phyloP scores from a whole-genome alignment of 441 rosid genomes.

The Cnidoscolus chayamansa region DNA sequence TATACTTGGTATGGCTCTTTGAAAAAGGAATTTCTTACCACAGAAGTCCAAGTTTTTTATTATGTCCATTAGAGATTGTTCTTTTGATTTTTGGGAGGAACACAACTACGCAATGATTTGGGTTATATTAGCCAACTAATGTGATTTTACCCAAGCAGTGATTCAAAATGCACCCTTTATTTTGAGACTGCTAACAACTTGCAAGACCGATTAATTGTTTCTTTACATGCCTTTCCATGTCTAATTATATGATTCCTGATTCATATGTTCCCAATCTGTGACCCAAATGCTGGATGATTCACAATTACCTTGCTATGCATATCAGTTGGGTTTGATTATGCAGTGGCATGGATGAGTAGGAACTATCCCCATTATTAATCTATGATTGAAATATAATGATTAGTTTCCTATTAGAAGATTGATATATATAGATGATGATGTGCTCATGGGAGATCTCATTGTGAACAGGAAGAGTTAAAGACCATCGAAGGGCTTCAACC shows the following conservation, averaged over 20 bases:
- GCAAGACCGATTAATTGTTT: not conserved
- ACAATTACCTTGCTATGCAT: not conserved
- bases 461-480: slow-evolving; percentile 49
- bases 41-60: not conserved
- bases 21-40: not conserved
- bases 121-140: not conserved
- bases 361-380: no score
- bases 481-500: slow-evolving; percentile 37
- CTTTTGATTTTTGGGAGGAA: not conserved
- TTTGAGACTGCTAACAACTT: not conserved
- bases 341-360: not conserved
- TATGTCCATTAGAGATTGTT: not conserved
- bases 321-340: not conserved
- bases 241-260: not conserved
- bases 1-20: not conserved
- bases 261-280: not conserved
- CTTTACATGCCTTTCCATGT: not conserved
- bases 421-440: not conserved
- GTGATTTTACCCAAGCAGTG: not conserved
- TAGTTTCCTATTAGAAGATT: not conserved
- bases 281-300: not conserved
- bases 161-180: not conserved
- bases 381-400: not conserved
- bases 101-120: not conserved
- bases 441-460: slow-evolving; percentile 10